A percentile compares a stretch with the other conserved stretches of the same genome.
Conservation (phyloP, 331 rosid species). For the Quercus phellos region DNA sequence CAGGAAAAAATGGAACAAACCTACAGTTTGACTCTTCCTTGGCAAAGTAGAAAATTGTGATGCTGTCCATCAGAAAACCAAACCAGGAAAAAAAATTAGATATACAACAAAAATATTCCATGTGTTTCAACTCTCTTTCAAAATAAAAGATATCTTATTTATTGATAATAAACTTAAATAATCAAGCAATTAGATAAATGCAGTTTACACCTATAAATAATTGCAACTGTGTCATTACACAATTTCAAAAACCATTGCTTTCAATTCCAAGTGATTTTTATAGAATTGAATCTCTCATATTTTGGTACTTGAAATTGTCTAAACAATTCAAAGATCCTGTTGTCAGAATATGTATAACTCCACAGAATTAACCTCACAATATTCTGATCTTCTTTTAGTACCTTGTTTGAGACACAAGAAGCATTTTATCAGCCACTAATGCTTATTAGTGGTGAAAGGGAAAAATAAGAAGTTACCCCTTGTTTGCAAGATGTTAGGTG, state of each 20-base stretch:
- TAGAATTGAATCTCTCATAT: neutral
- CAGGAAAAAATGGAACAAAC: constrained; percentile 63
- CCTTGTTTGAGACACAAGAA: neutral
- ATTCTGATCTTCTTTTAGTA: neutral
- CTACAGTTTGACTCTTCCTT: constrained; percentile 76
- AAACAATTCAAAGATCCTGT: neutral
- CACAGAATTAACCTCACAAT: neutral
- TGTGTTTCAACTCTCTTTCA: neutral
- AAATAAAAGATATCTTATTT: constrained; percentile 1
- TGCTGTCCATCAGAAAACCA: constrained; percentile 39
- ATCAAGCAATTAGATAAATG: constrained; percentile 3
- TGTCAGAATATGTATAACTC: neutral
- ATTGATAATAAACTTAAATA: neutral
- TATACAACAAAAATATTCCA: neutral
- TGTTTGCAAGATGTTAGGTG: neutral
- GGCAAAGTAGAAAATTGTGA: constrained; percentile 71
- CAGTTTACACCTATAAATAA: constrained; percentile 13
- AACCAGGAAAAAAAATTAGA: constrained; percentile 4
- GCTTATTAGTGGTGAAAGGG: neutral
- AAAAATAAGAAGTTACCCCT: neutral
- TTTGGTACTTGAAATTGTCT: neutral
- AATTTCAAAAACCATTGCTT: neutral
- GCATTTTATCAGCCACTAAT: neutral
- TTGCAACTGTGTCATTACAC: neutral
- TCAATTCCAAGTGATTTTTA: neutral